Conservation (phyloP, 2,329 filamentous ascomycete genomes). For the Hymenoscyphus scutula region DNA sequence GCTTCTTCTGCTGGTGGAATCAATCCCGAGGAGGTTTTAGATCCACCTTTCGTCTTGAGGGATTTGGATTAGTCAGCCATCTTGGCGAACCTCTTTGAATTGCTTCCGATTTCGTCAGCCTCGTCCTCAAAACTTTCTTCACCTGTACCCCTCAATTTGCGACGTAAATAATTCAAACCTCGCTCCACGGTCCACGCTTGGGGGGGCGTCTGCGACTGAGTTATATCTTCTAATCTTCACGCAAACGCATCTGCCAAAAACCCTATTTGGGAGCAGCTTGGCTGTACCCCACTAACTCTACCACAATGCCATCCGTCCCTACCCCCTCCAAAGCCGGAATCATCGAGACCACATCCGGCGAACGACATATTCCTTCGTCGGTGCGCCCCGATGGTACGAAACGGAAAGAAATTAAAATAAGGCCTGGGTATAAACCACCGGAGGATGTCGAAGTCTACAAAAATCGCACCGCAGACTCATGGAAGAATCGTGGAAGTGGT, state of each 20-base stretch:
- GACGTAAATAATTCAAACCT: neutral
- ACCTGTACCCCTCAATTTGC: neutral
- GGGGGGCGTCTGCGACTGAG: neutral
- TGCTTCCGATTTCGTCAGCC: constrained; percentile 14
- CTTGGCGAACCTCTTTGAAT: neutral
- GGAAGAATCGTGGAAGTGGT: constrained; percentile 69
- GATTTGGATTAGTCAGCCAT: neutral
- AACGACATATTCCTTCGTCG: constrained; percentile 87
- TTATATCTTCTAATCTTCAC: neutral
- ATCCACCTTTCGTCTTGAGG: neutral
- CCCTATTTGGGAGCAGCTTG: neutral
- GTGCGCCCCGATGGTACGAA: constrained; percentile 82
- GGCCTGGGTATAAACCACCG: constrained; percentile 87
- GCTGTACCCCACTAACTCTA: neutral
- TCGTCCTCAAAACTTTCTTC: constrained; percentile 2
- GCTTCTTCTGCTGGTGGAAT: constrained; percentile 2
- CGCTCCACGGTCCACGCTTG: neutral
- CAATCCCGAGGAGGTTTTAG: constrained; percentile 19
- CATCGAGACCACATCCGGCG: constrained; percentile 70
- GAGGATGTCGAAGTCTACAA: constrained; percentile 97
- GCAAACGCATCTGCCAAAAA: neutral
- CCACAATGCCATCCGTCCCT: constrained; percentile 39
- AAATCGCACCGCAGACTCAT: constrained; percentile 83
- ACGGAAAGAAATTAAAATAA: constrained; percentile 91
- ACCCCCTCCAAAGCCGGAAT: constrained; percentile 65